phyloP scores from a whole-genome alignment of 2,329 filamentous ascomycete genomes.

The Pyrenochaeta sp. region DNA sequence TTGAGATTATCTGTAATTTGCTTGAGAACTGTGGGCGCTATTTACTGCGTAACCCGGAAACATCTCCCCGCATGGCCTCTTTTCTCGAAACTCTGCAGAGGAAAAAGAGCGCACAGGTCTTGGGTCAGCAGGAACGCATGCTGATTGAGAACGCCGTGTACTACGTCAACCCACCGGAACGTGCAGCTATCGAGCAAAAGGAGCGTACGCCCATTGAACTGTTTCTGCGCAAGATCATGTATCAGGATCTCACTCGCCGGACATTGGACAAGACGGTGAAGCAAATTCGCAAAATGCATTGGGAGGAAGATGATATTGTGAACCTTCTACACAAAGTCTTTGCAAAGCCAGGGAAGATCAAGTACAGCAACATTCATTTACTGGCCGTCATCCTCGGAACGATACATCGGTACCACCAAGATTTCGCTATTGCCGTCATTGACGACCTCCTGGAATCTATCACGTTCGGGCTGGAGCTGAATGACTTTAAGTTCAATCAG shows the following conservation, averaged over 20 bases:
- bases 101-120: conserved; percentile 94
- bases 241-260: conserved; percentile 91
- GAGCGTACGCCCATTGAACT: conserved; percentile 92
- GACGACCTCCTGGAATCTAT: conserved; percentile 92
- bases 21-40: conserved; percentile 97
- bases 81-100: conserved; percentile 95
- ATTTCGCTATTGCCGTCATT: conserved; percentile 89
- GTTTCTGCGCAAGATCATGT: conserved; percentile 91
- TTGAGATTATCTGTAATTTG: conserved; percentile 96
- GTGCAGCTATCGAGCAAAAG: conserved; percentile 94
- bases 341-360: conserved; percentile 95
- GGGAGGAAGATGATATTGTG: conserved; percentile 92
- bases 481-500: conserved; percentile 98
- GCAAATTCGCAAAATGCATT: conserved; percentile 93
- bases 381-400: conserved; percentile 89
- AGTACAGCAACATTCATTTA: conserved; percentile 95
- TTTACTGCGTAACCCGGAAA: conserved; percentile 89
- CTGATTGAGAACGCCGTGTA: conserved; percentile 98
- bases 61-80: conserved; percentile 88
- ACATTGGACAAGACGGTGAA: conserved; percentile 94
- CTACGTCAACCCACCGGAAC: conserved; percentile 94
- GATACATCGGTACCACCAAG: conserved; percentile 88
- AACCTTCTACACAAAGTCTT: conserved; percentile 87
- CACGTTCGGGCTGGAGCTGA: conserved; percentile 86
- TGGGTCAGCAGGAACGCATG: conserved; percentile 96